phyloP scores from a whole-genome alignment of 345 rosid species.

The Lepidium aucheri region DNA sequence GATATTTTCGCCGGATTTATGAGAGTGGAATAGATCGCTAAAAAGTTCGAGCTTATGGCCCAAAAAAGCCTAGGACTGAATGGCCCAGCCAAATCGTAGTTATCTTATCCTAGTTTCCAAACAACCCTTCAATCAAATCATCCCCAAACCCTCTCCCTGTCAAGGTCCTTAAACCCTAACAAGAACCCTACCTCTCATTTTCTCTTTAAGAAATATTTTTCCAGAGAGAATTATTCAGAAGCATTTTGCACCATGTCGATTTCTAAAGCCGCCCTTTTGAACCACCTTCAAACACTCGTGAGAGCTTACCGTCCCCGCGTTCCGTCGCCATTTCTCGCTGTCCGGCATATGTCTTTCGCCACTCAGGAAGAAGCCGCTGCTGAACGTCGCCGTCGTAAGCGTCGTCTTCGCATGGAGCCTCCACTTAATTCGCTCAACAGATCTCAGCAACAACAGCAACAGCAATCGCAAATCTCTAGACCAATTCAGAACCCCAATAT shows the following conservation, averaged over 20 bases:
- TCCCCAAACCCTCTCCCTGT: not conserved
- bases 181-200: not conserved
- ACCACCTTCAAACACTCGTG: conserved; percentile 39
- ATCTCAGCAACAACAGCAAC: conserved; percentile 34
- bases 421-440: conserved; percentile 63
- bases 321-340: conserved; percentile 18
- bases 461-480: conserved; percentile 30
- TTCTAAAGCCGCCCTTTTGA: conserved; percentile 41
- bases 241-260: conserved; percentile 39
- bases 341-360: conserved; percentile 58
- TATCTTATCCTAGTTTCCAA: conserved; percentile 18
- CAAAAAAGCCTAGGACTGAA: not conserved
- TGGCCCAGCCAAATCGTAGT: not conserved
- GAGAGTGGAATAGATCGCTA: no score
- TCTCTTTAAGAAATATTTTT: not conserved
- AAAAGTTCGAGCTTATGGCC: not conserved
- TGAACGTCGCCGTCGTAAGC: conserved; percentile 84
- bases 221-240: not conserved
- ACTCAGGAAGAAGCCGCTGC: conserved; percentile 89
- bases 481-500: conserved; percentile 80
- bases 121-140: conserved; percentile 8
- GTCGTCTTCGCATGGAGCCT: conserved; percentile 79
- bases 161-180: conserved; percentile 17
- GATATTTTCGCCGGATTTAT: no score
- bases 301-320: conserved; percentile 20